These are phyloP conservation scores for Rhinocladiella similis DNA, from an alignment of 2,329 filamentous ascomycete species.

Conservation along the genomic window DNA sequence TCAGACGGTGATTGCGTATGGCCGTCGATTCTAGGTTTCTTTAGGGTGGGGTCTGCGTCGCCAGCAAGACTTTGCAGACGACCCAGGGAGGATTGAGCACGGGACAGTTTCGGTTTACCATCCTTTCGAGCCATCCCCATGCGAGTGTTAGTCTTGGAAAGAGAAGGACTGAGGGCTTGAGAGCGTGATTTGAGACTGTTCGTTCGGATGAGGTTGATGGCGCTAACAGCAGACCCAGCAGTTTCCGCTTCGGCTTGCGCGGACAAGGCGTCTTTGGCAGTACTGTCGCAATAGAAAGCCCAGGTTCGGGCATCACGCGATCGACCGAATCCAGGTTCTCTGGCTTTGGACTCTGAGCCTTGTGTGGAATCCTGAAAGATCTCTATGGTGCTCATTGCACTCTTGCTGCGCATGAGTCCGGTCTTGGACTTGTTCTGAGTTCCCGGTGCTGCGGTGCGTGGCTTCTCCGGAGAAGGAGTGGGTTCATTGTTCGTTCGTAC, in stretches of 20 bases:
- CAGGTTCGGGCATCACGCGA: conserved; percentile 86
- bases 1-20: conserved; percentile 53
- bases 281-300: conserved; percentile 86
- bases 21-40: conserved; percentile 33
- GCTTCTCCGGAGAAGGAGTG: conserved; percentile 66
- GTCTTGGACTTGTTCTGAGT: conserved; percentile 49
- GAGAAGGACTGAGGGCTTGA: conserved; percentile 39
- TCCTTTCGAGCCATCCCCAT: conserved; percentile 43
- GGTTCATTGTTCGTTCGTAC: conserved; percentile 69
- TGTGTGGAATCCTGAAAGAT: conserved; percentile 16
- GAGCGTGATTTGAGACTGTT: conserved; percentile 57
- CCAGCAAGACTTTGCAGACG: conserved; percentile 55
- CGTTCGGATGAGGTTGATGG: conserved; percentile 77
- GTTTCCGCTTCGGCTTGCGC: conserved; percentile 79
- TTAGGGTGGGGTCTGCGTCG: conserved; percentile 27
- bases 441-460: conserved; percentile 49
- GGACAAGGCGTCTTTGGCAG: conserved; percentile 74
- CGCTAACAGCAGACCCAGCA: conserved; percentile 75
- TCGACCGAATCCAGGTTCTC: conserved; percentile 63
- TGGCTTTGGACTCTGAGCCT: conserved; percentile 6
- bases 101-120: conserved; percentile 62
- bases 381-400: conserved; percentile 18
- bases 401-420: conserved; percentile 41
- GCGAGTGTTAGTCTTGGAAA: conserved; percentile 46
- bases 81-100: conserved; percentile 62